Percentiles rank a stretch among this genome's conserved stretches.
These are phyloP conservation scores for Mikania micrantha DNA, from an alignment of 129 eudicot genomes.

Conservation along the genomic window DNA sequence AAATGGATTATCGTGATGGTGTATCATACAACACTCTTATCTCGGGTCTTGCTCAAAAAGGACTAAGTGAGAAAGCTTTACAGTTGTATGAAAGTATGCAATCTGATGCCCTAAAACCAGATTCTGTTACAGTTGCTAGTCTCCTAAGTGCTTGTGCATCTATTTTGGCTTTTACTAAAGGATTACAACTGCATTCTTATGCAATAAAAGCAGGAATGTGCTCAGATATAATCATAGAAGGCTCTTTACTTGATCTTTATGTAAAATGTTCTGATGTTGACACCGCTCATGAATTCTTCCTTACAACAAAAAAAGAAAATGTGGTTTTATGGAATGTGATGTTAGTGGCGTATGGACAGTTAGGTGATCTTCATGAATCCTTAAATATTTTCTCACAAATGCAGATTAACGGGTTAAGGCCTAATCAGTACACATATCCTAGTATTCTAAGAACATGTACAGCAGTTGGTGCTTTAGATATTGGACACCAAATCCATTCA, in stretches of 20 bases:
- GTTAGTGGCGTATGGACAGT: conserved; percentile 91
- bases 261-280: conserved; percentile 81
- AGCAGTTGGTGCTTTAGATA: conserved; percentile 58
- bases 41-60: conserved; percentile 73
- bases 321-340: conserved; percentile 95
- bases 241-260: conserved; percentile 90
- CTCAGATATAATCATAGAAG: conserved; percentile 82
- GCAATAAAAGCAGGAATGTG: conserved; percentile 80
- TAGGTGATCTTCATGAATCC: conserved; percentile 64
- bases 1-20: conserved; percentile 56
- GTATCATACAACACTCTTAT: conserved; percentile 84
- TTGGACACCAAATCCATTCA: conserved; percentile 84
- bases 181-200: conserved; percentile 73
- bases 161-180: conserved; percentile 52
- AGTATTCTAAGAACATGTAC: conserved; percentile 91
- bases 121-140: conserved; percentile 79
- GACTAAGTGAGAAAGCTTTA: conserved; percentile 50
- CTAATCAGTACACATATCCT: conserved; percentile 93
- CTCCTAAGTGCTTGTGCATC: conserved; percentile 79
- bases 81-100: conserved; percentile 64
- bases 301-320: conserved; percentile 53
- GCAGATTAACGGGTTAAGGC: conserved; percentile 60
- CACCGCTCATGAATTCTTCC: conserved; percentile 67
- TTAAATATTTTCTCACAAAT: conserved; percentile 41
- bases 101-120: conserved; percentile 61